Evolutionary conservation across 805 yeast genomes (phyloP), one percentile per base, ranked within the genome.

Genomic region (Starmerella lactis-condensi): DNA sequence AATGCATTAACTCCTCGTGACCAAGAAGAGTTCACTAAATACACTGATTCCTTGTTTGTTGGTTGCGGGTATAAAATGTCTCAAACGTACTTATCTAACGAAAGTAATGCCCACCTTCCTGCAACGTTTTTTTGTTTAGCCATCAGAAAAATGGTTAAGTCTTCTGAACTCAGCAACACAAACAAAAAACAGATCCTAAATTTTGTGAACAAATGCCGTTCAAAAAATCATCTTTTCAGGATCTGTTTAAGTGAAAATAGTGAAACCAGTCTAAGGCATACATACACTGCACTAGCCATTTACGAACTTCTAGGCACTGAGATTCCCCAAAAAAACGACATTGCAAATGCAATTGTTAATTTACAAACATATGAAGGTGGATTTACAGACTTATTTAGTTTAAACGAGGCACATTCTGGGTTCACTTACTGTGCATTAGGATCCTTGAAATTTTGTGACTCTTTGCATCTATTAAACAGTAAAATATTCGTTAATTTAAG

Each of bases 351-450:
- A 46, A 50, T 73, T 1, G 15, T 35, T 0, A 45, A 54, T 7
- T 47, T 58, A 23, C 54, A 60, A 20, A 32, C 38, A 6, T 62
- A 52, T 41, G 70, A 65, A 44, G 95, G 95, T 2, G 95, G 93
- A 0, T 52, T 78, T 28, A 75, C 83, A 4, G 63, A 65, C 16
- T 27, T 38, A 6, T n/a, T n/a, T n/a, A 51, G 56, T 3, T 11
- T 4, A 46, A 48, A 23, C 10, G 98, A 85, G 50, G 60, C 82
- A 2, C 95, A 85, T 53, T 72, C 81, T 6, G 98, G 96, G 0
- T 61, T 76, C 36, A 75, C 93, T 0, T 85, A 69, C 46, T 83
- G 95, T 54, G 93, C 77, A 0, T 43, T 83, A 16, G 75, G 75
- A 0, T 51, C 76, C 1, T 57, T 81, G 34, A 45, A 50, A 21